A percentile compares a stretch with the other conserved stretches of the same genome.
phyloP scores from a whole-genome alignment of 345 rosid species.

The Pseudoturritis turrita region DNA sequence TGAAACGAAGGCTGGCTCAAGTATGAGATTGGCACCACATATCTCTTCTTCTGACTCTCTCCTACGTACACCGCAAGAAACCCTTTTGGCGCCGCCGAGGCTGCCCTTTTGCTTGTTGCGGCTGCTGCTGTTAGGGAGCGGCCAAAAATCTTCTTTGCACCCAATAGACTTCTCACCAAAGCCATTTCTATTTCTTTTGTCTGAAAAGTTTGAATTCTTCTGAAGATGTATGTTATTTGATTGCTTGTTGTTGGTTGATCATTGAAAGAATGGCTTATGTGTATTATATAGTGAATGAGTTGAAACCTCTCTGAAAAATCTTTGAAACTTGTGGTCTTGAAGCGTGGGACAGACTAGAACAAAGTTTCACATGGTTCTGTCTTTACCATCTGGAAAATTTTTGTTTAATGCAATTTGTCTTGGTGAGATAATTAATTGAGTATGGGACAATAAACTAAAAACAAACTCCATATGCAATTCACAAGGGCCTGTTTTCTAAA shows the following conservation, averaged over 20 bases:
- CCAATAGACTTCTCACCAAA: conserved; percentile 23
- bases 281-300: conserved; percentile 1
- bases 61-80: conserved; percentile 53
- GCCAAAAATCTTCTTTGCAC: conserved; percentile 24
- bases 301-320: background rate
- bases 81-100: conserved; percentile 34
- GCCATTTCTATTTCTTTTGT: background rate
- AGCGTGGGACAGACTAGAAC: background rate
- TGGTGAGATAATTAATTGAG: background rate
- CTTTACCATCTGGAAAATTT: background rate
- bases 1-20: conserved; percentile 42
- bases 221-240: conserved; percentile 16
- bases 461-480: conserved; percentile 5
- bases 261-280: background rate
- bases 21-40: conserved; percentile 41
- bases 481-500: conserved; percentile 21
- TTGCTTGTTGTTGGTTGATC: conserved; percentile 17
- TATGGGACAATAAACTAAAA: background rate
- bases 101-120: background rate
- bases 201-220: background rate
- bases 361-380: conserved; percentile 20
- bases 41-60: conserved; percentile 43
- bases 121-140: conserved; percentile 29
- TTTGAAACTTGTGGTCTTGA: background rate
- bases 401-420: background rate